Conservation (phyloP, 2,329 filamentous ascomycete species). For the Reticulascus tulasneorum region DNA sequence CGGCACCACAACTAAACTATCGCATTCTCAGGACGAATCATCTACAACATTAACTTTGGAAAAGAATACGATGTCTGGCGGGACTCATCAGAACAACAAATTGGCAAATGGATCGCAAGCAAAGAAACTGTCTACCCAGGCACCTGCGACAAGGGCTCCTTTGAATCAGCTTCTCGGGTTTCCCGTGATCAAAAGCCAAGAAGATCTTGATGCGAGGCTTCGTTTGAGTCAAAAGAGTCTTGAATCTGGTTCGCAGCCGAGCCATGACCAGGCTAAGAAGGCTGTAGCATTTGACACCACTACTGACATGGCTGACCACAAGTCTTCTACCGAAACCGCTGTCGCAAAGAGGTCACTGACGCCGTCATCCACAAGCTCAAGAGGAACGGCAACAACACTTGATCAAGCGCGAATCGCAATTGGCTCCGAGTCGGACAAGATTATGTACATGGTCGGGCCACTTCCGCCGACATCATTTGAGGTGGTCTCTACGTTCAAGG, state of each 20-base stretch:
- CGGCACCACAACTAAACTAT: too few relatives aligned
- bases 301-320: constrained; percentile 5
- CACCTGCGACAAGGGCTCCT: too few relatives aligned
- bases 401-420: constrained; percentile 3
- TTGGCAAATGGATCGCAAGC: too few relatives aligned
- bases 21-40: too few relatives aligned
- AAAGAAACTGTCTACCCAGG: too few relatives aligned
- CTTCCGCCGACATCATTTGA: constrained; percentile 31
- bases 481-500: constrained; percentile 53
- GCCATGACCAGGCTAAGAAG: constrained; percentile 20
- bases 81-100: too few relatives aligned
- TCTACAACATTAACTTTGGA: too few relatives aligned
- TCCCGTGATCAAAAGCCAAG: constrained; percentile 72
- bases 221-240: constrained; percentile 57
- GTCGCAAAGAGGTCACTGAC: constrained; percentile 2
- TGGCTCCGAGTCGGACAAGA: constrained; percentile 7
- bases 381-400: constrained; percentile 4
- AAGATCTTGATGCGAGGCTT: constrained; percentile 58
- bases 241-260: constrained; percentile 2
- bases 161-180: constrained; percentile 54
- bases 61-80: too few relatives aligned
- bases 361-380: constrained; percentile 11
- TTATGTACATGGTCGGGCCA: constrained; percentile 26
- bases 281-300: constrained; percentile 28
- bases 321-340: constrained; percentile 7